Conservation (phyloP, 345 rosid species). For the Brassica carinata region DNA sequence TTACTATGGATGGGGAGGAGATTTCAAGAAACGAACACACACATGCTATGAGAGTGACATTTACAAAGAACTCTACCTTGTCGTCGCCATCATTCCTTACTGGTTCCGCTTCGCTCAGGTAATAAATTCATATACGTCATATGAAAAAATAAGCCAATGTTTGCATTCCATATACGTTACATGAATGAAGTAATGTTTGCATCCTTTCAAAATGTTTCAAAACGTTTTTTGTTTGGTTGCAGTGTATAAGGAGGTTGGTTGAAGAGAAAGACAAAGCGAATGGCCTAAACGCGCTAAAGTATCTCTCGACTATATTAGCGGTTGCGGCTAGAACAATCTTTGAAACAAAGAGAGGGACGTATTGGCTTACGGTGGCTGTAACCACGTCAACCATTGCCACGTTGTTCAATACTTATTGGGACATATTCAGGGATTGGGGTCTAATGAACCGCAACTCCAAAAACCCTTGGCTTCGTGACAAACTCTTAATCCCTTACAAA, state of each 20-base stretch:
- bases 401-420: constrained; percentile 63
- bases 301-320: constrained; percentile 62
- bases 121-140: neutral
- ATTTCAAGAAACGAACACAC: constrained; percentile 53
- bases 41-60: constrained; percentile 50
- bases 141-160: too few relatives aligned
- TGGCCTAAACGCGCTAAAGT: constrained; percentile 53
- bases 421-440: constrained; percentile 77
- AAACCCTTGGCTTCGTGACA: constrained; percentile 86
- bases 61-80: constrained; percentile 49
- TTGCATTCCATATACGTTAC: too few relatives aligned
- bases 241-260: constrained; percentile 64
- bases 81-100: constrained; percentile 63
- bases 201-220: neutral
- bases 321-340: constrained; percentile 52
- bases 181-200: neutral
- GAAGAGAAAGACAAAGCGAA: constrained; percentile 61
- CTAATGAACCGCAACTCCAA: constrained; percentile 57
- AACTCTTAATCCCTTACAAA: constrained; percentile 56
- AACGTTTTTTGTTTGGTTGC: neutral
- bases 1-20: constrained; percentile 66
- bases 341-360: constrained; percentile 36
- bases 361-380: constrained; percentile 54
- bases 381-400: constrained; percentile 60
- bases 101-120: constrained; percentile 82